Percentiles rank a stretch among this genome's conserved stretches.
Evolutionary conservation across 73 alveolate genomes (phyloP).

Genomic region (Stentor roeselii): DNA sequence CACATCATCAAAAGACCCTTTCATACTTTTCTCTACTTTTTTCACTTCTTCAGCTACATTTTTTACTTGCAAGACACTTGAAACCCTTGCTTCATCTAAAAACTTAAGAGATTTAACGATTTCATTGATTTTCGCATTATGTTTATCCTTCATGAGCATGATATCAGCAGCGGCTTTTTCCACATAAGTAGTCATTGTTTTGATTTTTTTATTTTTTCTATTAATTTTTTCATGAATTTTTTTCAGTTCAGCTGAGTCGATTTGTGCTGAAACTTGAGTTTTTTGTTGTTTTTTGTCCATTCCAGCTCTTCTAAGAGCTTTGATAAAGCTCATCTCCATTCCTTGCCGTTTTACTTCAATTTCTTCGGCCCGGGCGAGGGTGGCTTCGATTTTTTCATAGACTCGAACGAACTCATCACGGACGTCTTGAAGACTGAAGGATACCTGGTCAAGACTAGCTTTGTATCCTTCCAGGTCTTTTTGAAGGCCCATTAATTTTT

Average conservation of each 20-base stretch:
- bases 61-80: neutral
- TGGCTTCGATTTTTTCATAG: neutral
- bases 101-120: neutral
- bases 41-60: neutral
- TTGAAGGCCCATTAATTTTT: neutral
- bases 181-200: neutral
- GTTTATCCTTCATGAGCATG: neutral
- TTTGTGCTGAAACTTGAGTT: neutral
- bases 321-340: conserved; percentile 25
- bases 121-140: neutral
- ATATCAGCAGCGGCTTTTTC: conserved; percentile 11
- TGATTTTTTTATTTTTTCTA: neutral
- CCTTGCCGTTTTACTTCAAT: neutral
- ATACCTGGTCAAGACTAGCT: neutral
- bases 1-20: neutral
- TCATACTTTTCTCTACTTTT: neutral
- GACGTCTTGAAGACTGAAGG: neutral
- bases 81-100: neutral
- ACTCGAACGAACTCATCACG: neutral
- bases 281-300: neutral
- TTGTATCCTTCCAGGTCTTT: neutral
- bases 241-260: neutral
- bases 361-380: neutral
- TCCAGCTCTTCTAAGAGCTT: conserved; percentile 10
- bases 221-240: neutral